Conservation (phyloP, 2,329 filamentous ascomycete genomes). For the Colletotrichum falcatum region DNA sequence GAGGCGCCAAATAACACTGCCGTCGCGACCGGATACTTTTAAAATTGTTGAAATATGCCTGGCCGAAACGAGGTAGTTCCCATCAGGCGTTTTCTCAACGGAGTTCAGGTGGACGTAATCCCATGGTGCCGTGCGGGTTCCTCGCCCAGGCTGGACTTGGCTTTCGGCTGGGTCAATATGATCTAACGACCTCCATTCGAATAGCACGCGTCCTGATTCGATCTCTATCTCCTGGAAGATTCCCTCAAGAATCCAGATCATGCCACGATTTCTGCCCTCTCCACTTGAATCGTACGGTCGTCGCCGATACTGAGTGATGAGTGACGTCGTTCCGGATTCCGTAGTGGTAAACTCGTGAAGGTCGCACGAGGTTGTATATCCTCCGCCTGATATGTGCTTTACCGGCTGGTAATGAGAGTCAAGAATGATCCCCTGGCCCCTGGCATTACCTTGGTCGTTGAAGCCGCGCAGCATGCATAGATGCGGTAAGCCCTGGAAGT, state of each 20-base stretch:
- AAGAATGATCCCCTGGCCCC: conserved; percentile 2
- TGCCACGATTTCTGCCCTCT: neutral
- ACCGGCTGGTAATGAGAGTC: conserved; percentile 1
- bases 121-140: conserved; percentile 49
- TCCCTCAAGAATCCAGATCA: conserved; percentile 11
- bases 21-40: conserved; percentile 59
- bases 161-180: conserved; percentile 43
- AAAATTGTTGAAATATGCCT: conserved; percentile 54
- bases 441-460: conserved; percentile 5
- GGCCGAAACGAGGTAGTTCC: conserved; percentile 47
- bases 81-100: conserved; percentile 52
- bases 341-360: conserved; percentile 13
- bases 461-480: conserved; percentile 15
- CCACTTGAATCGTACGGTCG: neutral
- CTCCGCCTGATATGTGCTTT: neutral
- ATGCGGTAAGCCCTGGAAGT: neutral
- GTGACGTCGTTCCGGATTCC: neutral
- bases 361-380: conserved; percentile 2
- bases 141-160: accelerated
- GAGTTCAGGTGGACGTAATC: conserved; percentile 51
- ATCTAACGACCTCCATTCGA: conserved; percentile 56
- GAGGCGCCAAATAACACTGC: conserved; percentile 65
- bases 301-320: conserved; percentile 11
- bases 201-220: conserved; percentile 60
- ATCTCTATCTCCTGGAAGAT: conserved; percentile 58